Conservation (phyloP, 345 rosid genomes). For the Hibiscus mutabilis region DNA sequence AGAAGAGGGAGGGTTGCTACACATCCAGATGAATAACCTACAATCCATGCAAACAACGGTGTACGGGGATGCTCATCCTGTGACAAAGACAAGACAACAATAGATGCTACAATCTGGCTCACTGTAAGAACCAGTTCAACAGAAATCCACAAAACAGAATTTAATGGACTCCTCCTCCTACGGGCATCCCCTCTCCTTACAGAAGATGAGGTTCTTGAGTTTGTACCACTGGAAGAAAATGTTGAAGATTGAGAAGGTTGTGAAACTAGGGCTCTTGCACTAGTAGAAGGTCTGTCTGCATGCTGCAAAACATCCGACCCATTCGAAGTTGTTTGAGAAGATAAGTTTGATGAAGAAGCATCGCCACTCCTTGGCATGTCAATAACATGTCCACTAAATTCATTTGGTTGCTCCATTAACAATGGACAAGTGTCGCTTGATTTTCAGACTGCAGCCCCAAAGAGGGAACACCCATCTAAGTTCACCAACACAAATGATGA, state of each 20-base stretch:
- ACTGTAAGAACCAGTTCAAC: slow-evolving; percentile 70
- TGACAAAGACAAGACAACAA: slow-evolving; percentile 67
- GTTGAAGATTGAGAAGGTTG: slow-evolving; percentile 29
- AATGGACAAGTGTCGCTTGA: slow-evolving; percentile 37
- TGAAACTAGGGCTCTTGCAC: slow-evolving; percentile 29
- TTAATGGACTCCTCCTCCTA: slow-evolving; percentile 81
- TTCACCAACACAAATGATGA: slow-evolving; percentile 27
- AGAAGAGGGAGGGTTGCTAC: slow-evolving; percentile 81
- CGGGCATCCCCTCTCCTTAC: slow-evolving; percentile 58
- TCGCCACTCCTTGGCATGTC: slow-evolving; percentile 47
- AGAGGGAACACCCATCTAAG: slow-evolving; percentile 79
- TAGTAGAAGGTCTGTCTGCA: slow-evolving; percentile 45
- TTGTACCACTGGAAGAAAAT: slow-evolving; percentile 42
- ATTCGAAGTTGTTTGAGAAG: slow-evolving; percentile 47
- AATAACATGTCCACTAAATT: slow-evolving; percentile 48
- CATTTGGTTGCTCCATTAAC: slow-evolving; percentile 69
- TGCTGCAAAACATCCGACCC: slow-evolving; percentile 43
- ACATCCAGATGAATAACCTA: slow-evolving; percentile 91
- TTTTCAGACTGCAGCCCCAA: slow-evolving; percentile 38
- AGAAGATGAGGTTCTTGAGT: slow-evolving; percentile 39
- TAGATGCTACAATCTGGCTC: slow-evolving; percentile 82
- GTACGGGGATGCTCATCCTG: slow-evolving; percentile 73
- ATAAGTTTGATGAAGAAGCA: slow-evolving; percentile 32
- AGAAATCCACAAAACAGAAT: slow-evolving; percentile 88
- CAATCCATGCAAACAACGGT: slow-evolving; percentile 77